phyloP scores from a whole-genome alignment of 2,329 filamentous ascomycete genomes.

The Colletotrichum shisoi region DNA sequence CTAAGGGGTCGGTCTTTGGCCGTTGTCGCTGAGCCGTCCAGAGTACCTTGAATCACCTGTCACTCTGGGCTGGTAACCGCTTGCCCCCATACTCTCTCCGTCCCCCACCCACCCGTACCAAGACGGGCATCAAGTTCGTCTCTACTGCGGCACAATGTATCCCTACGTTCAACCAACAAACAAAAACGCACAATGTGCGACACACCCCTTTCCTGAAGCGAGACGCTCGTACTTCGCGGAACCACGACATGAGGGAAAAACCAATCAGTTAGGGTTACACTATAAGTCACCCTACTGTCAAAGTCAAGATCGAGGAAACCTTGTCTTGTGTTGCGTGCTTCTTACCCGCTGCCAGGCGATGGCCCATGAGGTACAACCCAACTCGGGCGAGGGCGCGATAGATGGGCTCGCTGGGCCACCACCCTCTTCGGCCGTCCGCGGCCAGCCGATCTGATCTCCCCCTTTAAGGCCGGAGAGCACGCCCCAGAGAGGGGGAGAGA shows the following conservation, averaged over 20 bases:
- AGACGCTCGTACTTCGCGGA: no score
- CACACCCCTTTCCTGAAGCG: no score
- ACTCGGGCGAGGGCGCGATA: neutral
- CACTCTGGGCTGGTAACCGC: neutral
- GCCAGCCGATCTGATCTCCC: neutral
- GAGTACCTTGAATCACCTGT: no score
- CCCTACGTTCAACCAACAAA: neutral
- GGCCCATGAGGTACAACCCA: neutral
- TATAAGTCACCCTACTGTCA: neutral
- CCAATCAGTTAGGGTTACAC: neutral
- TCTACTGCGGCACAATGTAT: neutral
- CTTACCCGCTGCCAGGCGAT: neutral
- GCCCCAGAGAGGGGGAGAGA: no score
- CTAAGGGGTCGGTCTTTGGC: no score
- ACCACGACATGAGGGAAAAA: neutral
- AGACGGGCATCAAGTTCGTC: neutral
- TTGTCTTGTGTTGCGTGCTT: neutral
- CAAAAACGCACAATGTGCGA: neutral
- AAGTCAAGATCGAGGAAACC: neutral
- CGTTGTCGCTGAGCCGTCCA: no score
- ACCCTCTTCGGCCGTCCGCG: neutral
- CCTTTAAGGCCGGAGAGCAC: no score
- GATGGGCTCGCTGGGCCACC: neutral
- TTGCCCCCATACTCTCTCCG: neutral
- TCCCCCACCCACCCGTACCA: neutral